Base-by-base conservation (phyloP, 139 green algal species). In the Coccomyxa sp. region DNA sequence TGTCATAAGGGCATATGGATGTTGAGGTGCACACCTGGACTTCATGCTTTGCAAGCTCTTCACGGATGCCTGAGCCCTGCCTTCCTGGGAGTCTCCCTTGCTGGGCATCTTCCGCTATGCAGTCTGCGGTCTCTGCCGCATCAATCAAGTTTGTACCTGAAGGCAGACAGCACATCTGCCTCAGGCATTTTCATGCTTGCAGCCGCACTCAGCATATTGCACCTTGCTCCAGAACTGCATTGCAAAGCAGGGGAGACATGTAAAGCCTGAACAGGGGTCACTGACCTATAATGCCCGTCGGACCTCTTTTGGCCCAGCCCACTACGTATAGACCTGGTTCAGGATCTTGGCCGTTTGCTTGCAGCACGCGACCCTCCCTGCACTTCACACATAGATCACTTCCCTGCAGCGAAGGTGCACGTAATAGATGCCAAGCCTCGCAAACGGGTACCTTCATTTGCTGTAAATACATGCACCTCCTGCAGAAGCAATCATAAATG, bases 261-360 rank as follows among this genome's bases (percentile, higher is more conserved):
- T 35, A 18, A 31, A 44, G 70, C 34, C 12, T 54, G 36, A 24
- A 39, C 55, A 1, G 18, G 16, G 24, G 10, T 39, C 10, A 7
- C 70, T 75, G 22, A 85, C 79, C 94, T 34, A 98, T 97, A 83
- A 97, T 97, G 79, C 94, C 94, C 6, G 90, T 91, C 0, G 94
- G 93, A 0, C 94, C 94, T 14, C 94, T 87, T 84, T 95, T 96
- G 0, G 95, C 44, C 94, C 94, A 98, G 31, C 94, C 94, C 68
- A 82, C 88, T 39, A 95, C 93, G 75, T 97, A 98, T 41, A 97
- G 55, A 4, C 93, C 91, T 0, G 82, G 72, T 1, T 88, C 80
- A 16, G 58, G 8, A 24, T 81, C 55, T 10, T n/a, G 33, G 0
- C 72, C 75, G 33, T 79, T 55, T 22, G 70, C 68, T 8, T 40